Conservation (phyloP, 768 basidiomycete species). For the Pisolithus microcarpus region DNA sequence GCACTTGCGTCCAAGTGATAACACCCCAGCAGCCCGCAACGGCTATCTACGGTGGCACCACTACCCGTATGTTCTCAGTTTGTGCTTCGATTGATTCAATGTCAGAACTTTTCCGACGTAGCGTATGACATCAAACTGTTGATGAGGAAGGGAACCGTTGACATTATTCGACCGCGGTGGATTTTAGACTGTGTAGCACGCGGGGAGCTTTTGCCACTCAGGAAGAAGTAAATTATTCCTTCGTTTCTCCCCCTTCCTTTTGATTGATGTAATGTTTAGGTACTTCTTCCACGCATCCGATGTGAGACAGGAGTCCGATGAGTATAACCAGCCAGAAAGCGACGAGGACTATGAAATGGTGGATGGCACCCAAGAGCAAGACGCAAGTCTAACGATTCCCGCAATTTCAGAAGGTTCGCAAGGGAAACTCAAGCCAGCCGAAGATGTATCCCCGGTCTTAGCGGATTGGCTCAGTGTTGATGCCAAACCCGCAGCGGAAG, state of each 20-base stretch:
- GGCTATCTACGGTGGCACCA: constrained; percentile 63
- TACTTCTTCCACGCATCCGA: constrained; percentile 75
- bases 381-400: constrained; percentile 1
- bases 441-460: constrained; percentile 41
- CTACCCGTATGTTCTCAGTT: constrained; percentile 49
- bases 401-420: constrained; percentile 1
- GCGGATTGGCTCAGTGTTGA: constrained; percentile 60
- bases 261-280: constrained; percentile 28
- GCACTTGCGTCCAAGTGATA: constrained; percentile 54
- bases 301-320: constrained; percentile 40
- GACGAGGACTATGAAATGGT: constrained; percentile 25
- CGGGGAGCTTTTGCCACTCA: constrained; percentile 51
- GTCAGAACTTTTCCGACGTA: constrained; percentile 18
- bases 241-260: not conserved
- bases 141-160: constrained; percentile 61
- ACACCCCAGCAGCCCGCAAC: constrained; percentile 45
- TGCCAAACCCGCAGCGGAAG: constrained; percentile 18
- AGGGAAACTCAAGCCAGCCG: constrained; percentile 21
- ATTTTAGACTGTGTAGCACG: constrained; percentile 67
- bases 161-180: constrained; percentile 80
- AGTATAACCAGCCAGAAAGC: constrained; percentile 41
- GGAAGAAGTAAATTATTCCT: constrained; percentile 46
- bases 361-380: constrained; percentile 14
- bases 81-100: not conserved
- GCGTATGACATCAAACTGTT: constrained; percentile 66